These are phyloP conservation scores for Barbatosphaeria neglecta DNA, from an alignment of 495 filamentous ascomycete genomes.

Conservation along the genomic window DNA sequence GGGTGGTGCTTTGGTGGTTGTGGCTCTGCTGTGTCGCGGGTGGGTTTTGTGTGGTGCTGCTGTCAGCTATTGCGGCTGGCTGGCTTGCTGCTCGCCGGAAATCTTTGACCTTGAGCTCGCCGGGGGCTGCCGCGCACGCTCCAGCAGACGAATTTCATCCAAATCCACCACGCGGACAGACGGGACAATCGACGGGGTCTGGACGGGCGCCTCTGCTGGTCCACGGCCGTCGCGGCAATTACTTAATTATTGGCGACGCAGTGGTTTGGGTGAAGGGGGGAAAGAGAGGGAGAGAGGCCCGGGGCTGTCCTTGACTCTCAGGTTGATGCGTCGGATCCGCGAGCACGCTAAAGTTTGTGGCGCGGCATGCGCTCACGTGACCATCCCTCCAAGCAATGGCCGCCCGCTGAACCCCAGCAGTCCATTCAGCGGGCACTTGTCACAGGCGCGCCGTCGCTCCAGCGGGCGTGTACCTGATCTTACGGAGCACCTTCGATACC, in stretches of 20 bases:
- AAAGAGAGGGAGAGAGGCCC: background rate
- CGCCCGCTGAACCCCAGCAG: no score
- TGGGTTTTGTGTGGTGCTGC: no score
- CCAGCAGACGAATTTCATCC: background rate
- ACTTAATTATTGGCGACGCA: background rate
- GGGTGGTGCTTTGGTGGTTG: no score
- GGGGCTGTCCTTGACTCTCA: background rate
- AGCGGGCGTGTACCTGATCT: no score
- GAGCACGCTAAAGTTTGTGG: background rate
- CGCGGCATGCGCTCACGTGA: no score
- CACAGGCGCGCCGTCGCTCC: no score
- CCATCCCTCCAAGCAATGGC: no score
- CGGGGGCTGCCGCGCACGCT: background rate
- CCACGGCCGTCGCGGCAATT: background rate
- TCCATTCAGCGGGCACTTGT: no score
- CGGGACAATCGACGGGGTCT: background rate
- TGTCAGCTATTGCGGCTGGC: background rate
- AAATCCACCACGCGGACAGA: background rate
- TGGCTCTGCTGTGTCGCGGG: no score
- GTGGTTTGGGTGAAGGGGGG: background rate
- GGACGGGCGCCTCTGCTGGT: background rate
- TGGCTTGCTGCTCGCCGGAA: background rate
- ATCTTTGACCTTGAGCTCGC: background rate
- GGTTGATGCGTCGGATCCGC: background rate
- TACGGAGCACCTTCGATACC: no score